Evolutionary conservation across 192 early-diverging fungal genomes (phyloP), one percentile per base, ranked within the genome.

Genomic region (Ambispora gerdemannii): DNA sequence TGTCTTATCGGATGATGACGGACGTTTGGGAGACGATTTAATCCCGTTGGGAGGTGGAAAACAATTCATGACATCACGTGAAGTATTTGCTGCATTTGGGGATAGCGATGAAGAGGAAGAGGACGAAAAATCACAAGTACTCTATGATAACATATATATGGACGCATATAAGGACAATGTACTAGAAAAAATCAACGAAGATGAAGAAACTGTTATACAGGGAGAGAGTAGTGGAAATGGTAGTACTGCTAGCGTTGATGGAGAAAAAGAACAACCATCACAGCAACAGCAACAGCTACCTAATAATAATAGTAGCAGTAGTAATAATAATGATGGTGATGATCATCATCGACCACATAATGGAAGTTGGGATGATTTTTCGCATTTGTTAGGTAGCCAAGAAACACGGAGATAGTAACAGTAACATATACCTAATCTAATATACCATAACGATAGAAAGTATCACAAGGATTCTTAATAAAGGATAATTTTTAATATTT

Each of bases 41-140:
- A 28, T 71, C 25, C 68, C 66, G 7, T 50, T 43, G n/a, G 66
- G 30, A 47, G 59, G 67, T 6, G 31, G 50, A 11, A 65, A 67
- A 30, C 61, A 61, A 24, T 75, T 69, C 38, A 71, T 51, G 31
- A 56, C 38, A 17, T 53, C 73, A 17, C 65, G 38, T 24, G 75
- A 75, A 43, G 59, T 72, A 36, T 76, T 66, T 66, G 56, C 70
- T 28, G 74, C 72, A 52, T 76, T 76, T 35, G 75, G 74, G 1
- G 74, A 76, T 38, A 74, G 47, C 17, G 76, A 77, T 59, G 74
- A 50, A 11, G n/a, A n/a, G n/a, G 75, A 76, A 33, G 66, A 55
- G 15, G 67, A 62, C 27, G 50, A 52, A 17, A 50, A 25, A 30
- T 27, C 19, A 6, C 28, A 49, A 22, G 55, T 38, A 15, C 55